Evolutionary conservation across 2,329 filamentous ascomycete genomes (phyloP), one percentile per base, ranked within the genome.

Genomic region (Myriosclerotinia curreyana): DNA sequence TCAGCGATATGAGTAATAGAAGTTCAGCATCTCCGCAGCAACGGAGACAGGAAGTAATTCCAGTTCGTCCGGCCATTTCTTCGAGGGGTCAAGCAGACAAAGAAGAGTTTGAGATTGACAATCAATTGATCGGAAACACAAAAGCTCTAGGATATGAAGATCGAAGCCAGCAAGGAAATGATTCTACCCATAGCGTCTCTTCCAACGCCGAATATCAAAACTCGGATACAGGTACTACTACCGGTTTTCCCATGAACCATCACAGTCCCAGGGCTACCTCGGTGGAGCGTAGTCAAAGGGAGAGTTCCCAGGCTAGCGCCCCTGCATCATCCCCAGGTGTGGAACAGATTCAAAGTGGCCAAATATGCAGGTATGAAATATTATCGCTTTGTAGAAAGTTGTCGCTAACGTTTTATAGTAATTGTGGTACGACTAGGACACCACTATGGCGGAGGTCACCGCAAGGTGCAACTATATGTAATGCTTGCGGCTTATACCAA

Each of bases 381-480:
- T n/a, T 34, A 42, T 42, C 64, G n/a, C 5, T 49, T 48, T 20
- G 22, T 36, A n/a, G 20, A 40, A 11, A 31, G 46, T 22, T 36
- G 31, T n/a, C 54, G 54, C 68, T 72, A 61, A 71, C 46, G 15
- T n/a, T 63, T 61, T 56, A 42, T 67, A 99, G 95, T 75, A 99
- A 99, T 77, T 99, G 95, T 75, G 89, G 89, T 65, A 98, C 95
- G 20, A 97, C 92, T 60, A 88, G 90, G 75, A 99, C 95, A 54
- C 95, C 95, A 31, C 79, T 99, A 46, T 99, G 95, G 95, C 86
- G 95, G 74, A 86, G 95, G 73, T 96, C 94, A 20, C 94, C 94
- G 0, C 88, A 93, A 72, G 95, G 95, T 38, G 90, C 92, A 62
- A 97, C 92, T 36, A 98, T 99, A 66, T 99, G 95, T 79, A 99